A percentile compares a stretch with the other conserved stretches of the same genome.
phyloP scores from a whole-genome alignment of 805 yeast species.

The Kregervanrija pseudodelftensis region DNA sequence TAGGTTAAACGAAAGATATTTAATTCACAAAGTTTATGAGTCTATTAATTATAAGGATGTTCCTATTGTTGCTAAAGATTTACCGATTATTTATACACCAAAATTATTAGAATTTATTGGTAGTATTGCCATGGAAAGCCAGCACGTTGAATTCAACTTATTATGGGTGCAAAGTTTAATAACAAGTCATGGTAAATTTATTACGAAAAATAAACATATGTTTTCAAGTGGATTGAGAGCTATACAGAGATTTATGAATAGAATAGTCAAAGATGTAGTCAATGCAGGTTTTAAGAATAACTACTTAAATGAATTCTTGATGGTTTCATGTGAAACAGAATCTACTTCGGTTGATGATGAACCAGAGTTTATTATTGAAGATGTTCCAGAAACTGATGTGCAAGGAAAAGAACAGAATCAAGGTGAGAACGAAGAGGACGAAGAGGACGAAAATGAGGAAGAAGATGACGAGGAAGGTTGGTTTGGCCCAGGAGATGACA shows the following conservation, averaged over 20 bases:
- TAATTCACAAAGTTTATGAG: constrained; percentile 71
- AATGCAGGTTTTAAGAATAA: constrained; percentile 45
- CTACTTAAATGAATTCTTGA: constrained; percentile 47
- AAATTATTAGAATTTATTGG: constrained; percentile 66
- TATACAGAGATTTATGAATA: constrained; percentile 65
- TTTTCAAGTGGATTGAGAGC: constrained; percentile 61
- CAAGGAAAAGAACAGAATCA: constrained; percentile 23
- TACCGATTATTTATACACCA: constrained; percentile 73
- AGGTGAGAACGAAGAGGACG: constrained; percentile 18
- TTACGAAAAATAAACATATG: constrained; percentile 52
- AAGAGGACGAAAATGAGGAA: constrained; percentile 27
- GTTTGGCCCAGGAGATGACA: constrained; percentile 28
- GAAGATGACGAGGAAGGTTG: constrained; percentile 29
- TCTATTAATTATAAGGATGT: constrained; percentile 65
- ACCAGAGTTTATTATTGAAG: constrained; percentile 21
- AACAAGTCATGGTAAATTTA: constrained; percentile 69
- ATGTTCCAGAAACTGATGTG: constrained; percentile 18
- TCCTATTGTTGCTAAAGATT: constrained; percentile 51
- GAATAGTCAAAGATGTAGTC: constrained; percentile 70
- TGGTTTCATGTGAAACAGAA: constrained; percentile 12
- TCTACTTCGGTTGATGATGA: constrained; percentile 10
- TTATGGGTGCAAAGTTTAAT: constrained; percentile 72
- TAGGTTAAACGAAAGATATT: constrained; percentile 74
- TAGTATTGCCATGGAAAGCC: constrained; percentile 56
- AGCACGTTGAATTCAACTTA: constrained; percentile 78